Base-by-base conservation (phyloP, 345 rosid genomes). In the Ailanthus altissimus region DNA sequence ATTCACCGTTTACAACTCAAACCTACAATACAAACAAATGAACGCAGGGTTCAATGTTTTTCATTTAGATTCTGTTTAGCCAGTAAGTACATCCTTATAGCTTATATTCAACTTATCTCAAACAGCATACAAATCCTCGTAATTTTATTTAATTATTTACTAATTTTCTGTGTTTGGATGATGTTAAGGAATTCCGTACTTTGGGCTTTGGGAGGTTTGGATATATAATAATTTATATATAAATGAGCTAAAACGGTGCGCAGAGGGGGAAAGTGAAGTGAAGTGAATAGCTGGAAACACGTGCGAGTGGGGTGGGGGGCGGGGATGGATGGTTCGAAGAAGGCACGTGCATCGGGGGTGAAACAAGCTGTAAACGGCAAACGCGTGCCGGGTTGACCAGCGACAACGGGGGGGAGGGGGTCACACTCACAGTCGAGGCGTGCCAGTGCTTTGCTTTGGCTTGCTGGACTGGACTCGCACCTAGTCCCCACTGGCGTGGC, bases 351-450 rank as follows among this genome's bases (percentile, higher is more conserved):
- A 76, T 62, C 25, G 75, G 70, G 72, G 50, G 3, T 9, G 18
- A 15, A 53, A 78, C 68, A 58, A 71, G 83, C 78, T 82, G 84
- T 75, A 32, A 32, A 43, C 59, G 77, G 86, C 78, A 76, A 72
- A 74, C 50, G 28, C 14, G 11, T 89, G 94, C 84, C 79, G 67
- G 91, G 90, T 89, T 90, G 94, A 90, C 92, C 71, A 83, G 88
- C 78, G 91, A 89, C 94, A 89, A 36, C 60, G 62, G 77, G 83
- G 86, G 38, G 38, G 3, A 3, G 38, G 38, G 38, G 3, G 38
- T 32, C 2, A 3, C n/a, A 3, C 2, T 88, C 77, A 54, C 77
- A 36, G 5, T 23, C 40, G 38, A 70, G 70, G 77, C 77, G 83
- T 47, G 88, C 38, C 38, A 32, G 38, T 32, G 38, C 38, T 3